Percentiles rank a stretch among this genome's conserved stretches.
Conservation (phyloP, 306 rosid genomes). For the Cucumis hystrix region DNA sequence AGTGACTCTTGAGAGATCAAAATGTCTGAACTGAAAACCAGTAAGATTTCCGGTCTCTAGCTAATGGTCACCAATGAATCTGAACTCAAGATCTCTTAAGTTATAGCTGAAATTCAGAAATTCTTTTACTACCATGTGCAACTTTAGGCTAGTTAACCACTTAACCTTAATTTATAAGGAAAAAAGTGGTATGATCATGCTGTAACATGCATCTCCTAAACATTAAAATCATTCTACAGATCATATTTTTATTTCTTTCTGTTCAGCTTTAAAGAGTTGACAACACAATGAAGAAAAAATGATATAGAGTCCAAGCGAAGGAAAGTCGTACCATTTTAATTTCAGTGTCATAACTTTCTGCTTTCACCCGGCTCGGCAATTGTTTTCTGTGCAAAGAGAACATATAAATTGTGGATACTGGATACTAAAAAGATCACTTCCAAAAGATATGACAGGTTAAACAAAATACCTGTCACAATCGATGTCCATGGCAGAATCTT, state of each 20-base stretch:
- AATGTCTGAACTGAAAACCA: background rate
- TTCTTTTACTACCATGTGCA: background rate
- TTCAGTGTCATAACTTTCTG: conserved; percentile 42
- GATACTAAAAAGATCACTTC: background rate
- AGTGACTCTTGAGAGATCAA: background rate
- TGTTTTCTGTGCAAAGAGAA: conserved; percentile 26
- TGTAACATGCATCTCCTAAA: background rate
- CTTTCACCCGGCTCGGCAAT: conserved; percentile 42
- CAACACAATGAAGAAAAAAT: background rate
- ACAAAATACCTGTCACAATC: conserved; percentile 42
- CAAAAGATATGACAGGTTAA: background rate
- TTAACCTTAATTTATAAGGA: background rate
- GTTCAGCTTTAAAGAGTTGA: background rate
- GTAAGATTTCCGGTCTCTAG: background rate
- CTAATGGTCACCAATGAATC: background rate
- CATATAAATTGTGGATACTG: conserved; percentile 5
- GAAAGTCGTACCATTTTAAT: conserved; percentile 33
- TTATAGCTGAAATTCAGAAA: background rate
- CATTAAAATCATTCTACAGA: background rate
- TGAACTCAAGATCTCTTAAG: background rate
- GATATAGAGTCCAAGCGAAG: background rate
- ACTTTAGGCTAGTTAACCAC: background rate
- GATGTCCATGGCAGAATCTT: conserved; percentile 53
- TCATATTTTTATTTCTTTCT: background rate
- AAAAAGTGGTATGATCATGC: background rate